Evolutionary conservation across 345 rosid genomes (phyloP), one percentile per base, ranked within the genome.

Genomic region (Moricandia arvensis): DNA sequence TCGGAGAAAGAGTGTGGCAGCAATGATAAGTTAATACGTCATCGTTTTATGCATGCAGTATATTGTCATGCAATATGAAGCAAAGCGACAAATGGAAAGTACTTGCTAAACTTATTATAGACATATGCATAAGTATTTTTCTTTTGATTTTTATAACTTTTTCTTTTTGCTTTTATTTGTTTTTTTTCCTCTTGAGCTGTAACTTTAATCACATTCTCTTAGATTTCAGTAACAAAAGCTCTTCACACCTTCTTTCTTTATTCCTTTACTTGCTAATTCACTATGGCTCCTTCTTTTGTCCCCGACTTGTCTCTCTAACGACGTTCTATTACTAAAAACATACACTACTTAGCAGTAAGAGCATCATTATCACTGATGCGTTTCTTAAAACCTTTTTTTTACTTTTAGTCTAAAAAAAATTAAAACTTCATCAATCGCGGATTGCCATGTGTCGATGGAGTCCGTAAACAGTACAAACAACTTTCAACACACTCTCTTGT

Each of bases 121-220:
- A 34, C 41, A 38, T 64, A 21, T 33, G 31, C 17, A 7, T 12
- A 41, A 38, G 49, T 12, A 43, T 43, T 43, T 43, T 43, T 43
- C 15, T 41, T 43, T 43, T 12, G 15, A 41, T 21, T 38, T 38
- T 43, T 12, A 13, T 12, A 73, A 69, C 4, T 64, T 73, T 80
- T 71, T 63, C 68, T 80, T 75, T 47, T 70, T 75, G 67, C 72
- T 75, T 63, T 77, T 65, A 55, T 51, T 51, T 63, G 41, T 45
- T 45, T 45, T 38, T 43, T n/a, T 12, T 15, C 31, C 73, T 72
- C 51, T 79, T 74, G 78, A 73, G 51, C 30, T 65, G 54, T 73
- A 57, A 75, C 85, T 82, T 85, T 74, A 80, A 73, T 78, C 85
- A 75, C 80, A 78, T 78, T 76, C 82, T 76, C 83, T 81, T 85